phyloP scores from a whole-genome alignment of 768 basidiomycete genomes.

The Boletus tomentosulus region DNA sequence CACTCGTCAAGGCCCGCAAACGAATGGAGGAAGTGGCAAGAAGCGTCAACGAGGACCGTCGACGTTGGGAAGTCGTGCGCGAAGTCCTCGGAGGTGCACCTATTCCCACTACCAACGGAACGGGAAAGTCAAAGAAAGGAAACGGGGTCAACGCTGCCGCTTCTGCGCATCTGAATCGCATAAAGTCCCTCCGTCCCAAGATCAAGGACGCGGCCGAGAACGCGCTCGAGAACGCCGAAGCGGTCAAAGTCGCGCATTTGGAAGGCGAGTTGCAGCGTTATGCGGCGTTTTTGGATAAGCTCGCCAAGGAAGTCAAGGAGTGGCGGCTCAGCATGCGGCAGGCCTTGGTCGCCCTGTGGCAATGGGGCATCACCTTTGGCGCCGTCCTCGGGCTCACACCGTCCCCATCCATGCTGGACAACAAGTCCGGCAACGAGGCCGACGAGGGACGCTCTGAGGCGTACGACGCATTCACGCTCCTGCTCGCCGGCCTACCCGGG shows the following conservation, averaged over 20 bases:
- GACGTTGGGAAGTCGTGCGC: slow-evolving; percentile 75
- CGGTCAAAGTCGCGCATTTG: slow-evolving; percentile 50
- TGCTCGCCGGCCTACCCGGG: slow-evolving; percentile 54
- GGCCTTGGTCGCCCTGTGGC: slow-evolving; percentile 45
- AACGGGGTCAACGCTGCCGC: slow-evolving; percentile 45
- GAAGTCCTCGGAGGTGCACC: slow-evolving; percentile 54
- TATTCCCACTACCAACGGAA: slow-evolving; percentile 34
- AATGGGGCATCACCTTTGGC: slow-evolving; percentile 65
- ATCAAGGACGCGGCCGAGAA: slow-evolving; percentile 30
- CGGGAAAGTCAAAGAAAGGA: slow-evolving; percentile 37
- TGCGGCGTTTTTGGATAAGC: slow-evolving; percentile 54
- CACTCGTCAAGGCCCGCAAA: slow-evolving; percentile 26
- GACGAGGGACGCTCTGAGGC: slow-evolving; percentile 47
- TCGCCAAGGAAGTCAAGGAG: slow-evolving; percentile 58
- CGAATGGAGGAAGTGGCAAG: slow-evolving; percentile 70
- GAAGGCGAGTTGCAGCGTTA: slow-evolving; percentile 54
- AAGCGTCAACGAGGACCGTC: slow-evolving; percentile 73
- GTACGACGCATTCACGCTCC: slow-evolving; percentile 63
- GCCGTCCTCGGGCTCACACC: slow-evolving; percentile 59
- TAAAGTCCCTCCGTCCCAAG: slow-evolving; percentile 48
- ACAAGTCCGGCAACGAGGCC: slow-evolving; percentile 9
- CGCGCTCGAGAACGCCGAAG: slow-evolving; percentile 36
- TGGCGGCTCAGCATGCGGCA: slow-evolving; percentile 56
- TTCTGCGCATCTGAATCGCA: slow-evolving; percentile 55
- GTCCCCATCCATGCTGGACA: slow-evolving; percentile 27